Evolutionary conservation across 192 early-diverging fungal species (phyloP).

Genomic region (Gigaspora rosea): DNA sequence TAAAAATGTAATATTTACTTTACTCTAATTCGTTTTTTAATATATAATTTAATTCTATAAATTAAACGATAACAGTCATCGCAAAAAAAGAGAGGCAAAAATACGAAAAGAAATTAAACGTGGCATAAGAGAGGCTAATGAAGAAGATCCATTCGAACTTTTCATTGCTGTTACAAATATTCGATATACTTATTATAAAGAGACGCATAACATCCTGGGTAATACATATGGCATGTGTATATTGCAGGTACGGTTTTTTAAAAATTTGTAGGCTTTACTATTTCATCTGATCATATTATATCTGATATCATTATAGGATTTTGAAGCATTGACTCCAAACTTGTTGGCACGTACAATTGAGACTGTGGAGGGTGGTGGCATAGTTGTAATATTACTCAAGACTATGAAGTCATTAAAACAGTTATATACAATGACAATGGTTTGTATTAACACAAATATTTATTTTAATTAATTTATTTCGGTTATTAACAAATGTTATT

Average conservation of each 20-base stretch:
- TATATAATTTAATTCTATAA: not conserved
- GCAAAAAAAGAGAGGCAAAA: constrained; percentile 95
- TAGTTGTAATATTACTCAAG: constrained; percentile 90
- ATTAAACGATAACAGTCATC: constrained; percentile 59
- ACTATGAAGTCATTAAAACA: constrained; percentile 96
- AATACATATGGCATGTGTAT: constrained; percentile 99
- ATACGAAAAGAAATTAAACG: constrained; percentile 93
- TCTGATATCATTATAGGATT: constrained; percentile 60
- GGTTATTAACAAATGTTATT: not conserved
- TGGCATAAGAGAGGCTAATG: constrained; percentile 87
- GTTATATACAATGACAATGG: constrained; percentile 98
- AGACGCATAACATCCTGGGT: constrained; percentile 97
- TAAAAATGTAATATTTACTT: constrained; percentile 14
- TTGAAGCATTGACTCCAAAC: constrained; percentile 98
- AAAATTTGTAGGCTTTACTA: not conserved
- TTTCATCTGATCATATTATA: constrained; percentile 20
- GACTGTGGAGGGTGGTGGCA: constrained; percentile 97
- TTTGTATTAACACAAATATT: constrained; percentile 34
- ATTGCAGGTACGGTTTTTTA: constrained; percentile 56
- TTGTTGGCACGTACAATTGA: constrained; percentile 95
- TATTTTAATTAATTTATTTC: not conserved
- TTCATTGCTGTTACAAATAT: constrained; percentile 95
- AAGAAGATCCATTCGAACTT: constrained; percentile 98
- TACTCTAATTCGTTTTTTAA: not conserved
- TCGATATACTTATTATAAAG: constrained; percentile 99